phyloP scores from a whole-genome alignment of 495 filamentous ascomycete genomes.

The Podospora sp. region DNA sequence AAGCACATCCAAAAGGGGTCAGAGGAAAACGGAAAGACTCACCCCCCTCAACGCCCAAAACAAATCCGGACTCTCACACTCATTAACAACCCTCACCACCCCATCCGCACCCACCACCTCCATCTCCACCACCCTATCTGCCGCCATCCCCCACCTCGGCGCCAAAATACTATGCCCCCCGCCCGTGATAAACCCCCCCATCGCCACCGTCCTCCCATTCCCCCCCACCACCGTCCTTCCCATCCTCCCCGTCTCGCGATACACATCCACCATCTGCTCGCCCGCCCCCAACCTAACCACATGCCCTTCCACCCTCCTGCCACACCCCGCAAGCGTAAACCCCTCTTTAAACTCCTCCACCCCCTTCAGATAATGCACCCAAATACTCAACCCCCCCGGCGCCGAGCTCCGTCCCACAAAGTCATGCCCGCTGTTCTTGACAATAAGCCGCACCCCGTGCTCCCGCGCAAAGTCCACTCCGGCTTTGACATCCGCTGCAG shows the following conservation, averaged over 20 bases:
- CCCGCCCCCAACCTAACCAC: slow-evolving; percentile 43
- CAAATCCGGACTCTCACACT: slow-evolving; percentile 58
- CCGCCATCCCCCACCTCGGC: slow-evolving; percentile 59
- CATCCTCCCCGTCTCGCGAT: slow-evolving; percentile 31
- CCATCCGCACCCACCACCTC: slow-evolving; percentile 60
- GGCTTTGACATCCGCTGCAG: slow-evolving; percentile 41
- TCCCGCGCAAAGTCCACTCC: slow-evolving; percentile 46
- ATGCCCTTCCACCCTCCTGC: slow-evolving; percentile 12
- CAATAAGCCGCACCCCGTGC: slow-evolving; percentile 59
- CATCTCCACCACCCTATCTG: slow-evolving; percentile 63
- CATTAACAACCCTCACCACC: slow-evolving; percentile 51
- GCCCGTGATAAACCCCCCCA: slow-evolving; percentile 61
- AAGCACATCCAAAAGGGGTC: background rate
- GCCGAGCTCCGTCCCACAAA: slow-evolving; percentile 53
- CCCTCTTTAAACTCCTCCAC: slow-evolving; percentile 34
- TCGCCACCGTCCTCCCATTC: slow-evolving; percentile 25
- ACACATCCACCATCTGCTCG: slow-evolving; percentile 35
- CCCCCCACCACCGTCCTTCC: slow-evolving; percentile 39
- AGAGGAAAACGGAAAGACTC: background rate
- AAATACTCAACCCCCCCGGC: slow-evolving; percentile 50
- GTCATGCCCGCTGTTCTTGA: slow-evolving; percentile 66
- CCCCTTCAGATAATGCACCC: slow-evolving; percentile 48
- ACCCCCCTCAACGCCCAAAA: slow-evolving; percentile 66
- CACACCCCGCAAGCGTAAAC: slow-evolving; percentile 36
- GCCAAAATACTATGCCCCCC: slow-evolving; percentile 60